Evolutionary conservation across 768 basidiomycete genomes (phyloP).

Genomic region (Mycena floridula): DNA sequence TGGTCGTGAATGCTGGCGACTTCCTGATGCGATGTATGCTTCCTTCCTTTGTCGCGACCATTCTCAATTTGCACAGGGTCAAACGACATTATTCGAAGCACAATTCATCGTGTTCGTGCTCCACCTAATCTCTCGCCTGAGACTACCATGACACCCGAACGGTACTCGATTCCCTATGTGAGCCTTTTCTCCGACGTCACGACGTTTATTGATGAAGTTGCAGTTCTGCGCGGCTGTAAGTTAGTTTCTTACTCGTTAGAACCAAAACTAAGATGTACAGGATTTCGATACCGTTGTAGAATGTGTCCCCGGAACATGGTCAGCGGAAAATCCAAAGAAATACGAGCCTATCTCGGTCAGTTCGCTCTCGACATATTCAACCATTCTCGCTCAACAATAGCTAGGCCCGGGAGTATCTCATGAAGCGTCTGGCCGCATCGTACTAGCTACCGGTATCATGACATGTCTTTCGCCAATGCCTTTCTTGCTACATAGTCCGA

Average conservation of each 20-base stretch:
- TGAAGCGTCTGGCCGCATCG: conserved; percentile 29
- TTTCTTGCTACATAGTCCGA: too few relatives aligned
- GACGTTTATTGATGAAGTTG: background rate
- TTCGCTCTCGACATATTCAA: conserved; percentile 1
- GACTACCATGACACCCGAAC: conserved; percentile 37
- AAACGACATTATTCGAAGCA: conserved; percentile 41
- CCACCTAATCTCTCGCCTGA: conserved; percentile 18
- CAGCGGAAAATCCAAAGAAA: conserved; percentile 36
- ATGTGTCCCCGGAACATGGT: conserved; percentile 47
- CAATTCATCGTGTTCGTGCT: conserved; percentile 46
- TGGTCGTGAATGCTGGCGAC: conserved; percentile 49
- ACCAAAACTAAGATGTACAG: conserved; percentile 14
- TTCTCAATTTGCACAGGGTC: conserved; percentile 26
- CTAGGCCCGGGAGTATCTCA: conserved; percentile 30
- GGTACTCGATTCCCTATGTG: conserved; percentile 62
- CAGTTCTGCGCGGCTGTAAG: conserved; percentile 29
- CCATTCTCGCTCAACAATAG: background rate
- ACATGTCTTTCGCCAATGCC: too few relatives aligned
- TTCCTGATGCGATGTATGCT: conserved; percentile 42
- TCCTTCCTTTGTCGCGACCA: background rate
- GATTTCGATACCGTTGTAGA: conserved; percentile 38
- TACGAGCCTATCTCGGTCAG: conserved; percentile 41
- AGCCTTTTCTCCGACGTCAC: conserved; percentile 11
- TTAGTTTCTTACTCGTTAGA: background rate
- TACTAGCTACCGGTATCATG: conserved; percentile 16